phyloP scores from a whole-genome alignment of 495 filamentous ascomycete species.

The Cenococcum geophilum region DNA sequence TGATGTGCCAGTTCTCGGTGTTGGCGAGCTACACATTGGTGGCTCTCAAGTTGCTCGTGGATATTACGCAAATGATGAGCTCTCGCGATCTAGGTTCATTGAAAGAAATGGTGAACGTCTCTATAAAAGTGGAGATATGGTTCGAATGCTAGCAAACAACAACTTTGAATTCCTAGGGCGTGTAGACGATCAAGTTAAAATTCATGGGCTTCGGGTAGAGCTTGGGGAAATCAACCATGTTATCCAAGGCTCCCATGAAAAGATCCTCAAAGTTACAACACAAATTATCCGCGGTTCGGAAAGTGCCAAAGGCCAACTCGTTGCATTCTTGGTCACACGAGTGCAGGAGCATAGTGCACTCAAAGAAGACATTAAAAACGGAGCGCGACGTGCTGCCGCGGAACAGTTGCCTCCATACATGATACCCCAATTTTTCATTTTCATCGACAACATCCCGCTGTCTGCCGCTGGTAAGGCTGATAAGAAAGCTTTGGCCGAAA shows the following conservation, averaged over 20 bases:
- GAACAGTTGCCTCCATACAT: constrained; percentile 28
- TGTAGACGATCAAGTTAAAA: constrained; percentile 33
- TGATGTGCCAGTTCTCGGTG: constrained; percentile 24
- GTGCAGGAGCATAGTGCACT: neutral
- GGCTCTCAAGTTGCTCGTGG: constrained; percentile 28
- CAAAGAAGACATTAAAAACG: constrained; percentile 5
- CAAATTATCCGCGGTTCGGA: constrained; percentile 18
- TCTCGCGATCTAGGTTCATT: constrained; percentile 24
- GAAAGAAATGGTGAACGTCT: constrained; percentile 21
- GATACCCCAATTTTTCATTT: constrained; percentile 28
- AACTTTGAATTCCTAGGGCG: constrained; percentile 31
- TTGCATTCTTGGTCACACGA: constrained; percentile 24
- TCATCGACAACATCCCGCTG: constrained; percentile 22
- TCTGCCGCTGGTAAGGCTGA: constrained; percentile 41
- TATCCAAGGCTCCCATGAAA: constrained; percentile 15
- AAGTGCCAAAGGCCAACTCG: constrained; percentile 24
- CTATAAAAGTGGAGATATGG: constrained; percentile 33
- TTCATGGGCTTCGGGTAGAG: constrained; percentile 29
- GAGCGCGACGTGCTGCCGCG: constrained; percentile 6
- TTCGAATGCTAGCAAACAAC: constrained; percentile 30
- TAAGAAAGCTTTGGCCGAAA: constrained; percentile 32
- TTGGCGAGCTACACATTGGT: constrained; percentile 34
- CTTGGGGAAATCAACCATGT: constrained; percentile 33
- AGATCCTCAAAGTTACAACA: constrained; percentile 23
- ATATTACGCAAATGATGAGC: constrained; percentile 18